Conservation (phyloP, 2,329 filamentous ascomycete species). For the Claviceps spartinae region DNA sequence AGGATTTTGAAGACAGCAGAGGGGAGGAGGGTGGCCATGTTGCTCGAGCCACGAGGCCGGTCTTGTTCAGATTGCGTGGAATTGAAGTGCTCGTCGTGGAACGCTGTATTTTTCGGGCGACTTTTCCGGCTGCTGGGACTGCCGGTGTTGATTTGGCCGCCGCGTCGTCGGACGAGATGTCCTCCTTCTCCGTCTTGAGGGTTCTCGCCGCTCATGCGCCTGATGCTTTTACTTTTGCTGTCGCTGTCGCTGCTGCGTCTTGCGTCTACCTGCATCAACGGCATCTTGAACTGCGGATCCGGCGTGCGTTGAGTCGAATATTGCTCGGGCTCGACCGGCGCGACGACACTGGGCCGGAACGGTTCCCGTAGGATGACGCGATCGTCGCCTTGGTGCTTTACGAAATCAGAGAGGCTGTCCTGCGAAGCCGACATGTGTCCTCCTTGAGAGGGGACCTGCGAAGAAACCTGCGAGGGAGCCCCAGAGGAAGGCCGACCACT, state of each 20-base stretch:
- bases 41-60: constrained; percentile 5
- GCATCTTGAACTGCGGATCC: constrained; percentile 41
- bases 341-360: constrained; percentile 40
- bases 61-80: background rate
- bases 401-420: constrained; percentile 42
- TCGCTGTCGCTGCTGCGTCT: constrained; percentile 17
- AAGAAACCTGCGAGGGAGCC: constrained; percentile 33
- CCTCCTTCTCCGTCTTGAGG: constrained; percentile 12
- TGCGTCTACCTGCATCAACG: constrained; percentile 28
- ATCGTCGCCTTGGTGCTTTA: constrained; percentile 39
- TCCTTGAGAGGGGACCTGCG: constrained; percentile 7
- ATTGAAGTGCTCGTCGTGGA: constrained; percentile 8
- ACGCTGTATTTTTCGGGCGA: constrained; percentile 5
- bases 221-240: constrained; percentile 16
- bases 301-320: constrained; percentile 23
- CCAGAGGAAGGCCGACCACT: constrained; percentile 23
- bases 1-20: constrained; percentile 25
- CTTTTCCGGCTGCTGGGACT: constrained; percentile 15
- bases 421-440: constrained; percentile 29
- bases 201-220: constrained; percentile 10
- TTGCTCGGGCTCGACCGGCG: constrained; percentile 17
- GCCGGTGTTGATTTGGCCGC: constrained; percentile 7
- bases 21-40: constrained; percentile 23
- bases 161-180: constrained; percentile 17
- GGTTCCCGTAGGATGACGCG: constrained; percentile 40